Base-by-base conservation (phyloP, 2,329 filamentous ascomycete species). In the Fusarium subtropicale region DNA sequence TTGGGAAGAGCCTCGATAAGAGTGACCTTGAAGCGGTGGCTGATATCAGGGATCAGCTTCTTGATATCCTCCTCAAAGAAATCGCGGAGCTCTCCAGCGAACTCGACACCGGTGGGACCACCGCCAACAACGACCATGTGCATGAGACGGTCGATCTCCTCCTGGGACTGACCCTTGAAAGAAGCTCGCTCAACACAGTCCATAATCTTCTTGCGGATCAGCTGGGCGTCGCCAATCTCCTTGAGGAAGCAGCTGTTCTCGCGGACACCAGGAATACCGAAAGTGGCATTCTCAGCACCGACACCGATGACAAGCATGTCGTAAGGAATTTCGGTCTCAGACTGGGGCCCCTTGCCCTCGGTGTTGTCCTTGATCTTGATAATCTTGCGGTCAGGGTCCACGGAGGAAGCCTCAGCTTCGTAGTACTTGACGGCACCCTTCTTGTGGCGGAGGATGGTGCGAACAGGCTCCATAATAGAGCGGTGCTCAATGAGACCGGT, bases 401-500 rank as follows among this genome's bases (percentile, higher is more conserved):
- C 93, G 83, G 96, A 95, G 77, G 92, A 97, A 60, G 93, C 94
- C 80, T 98, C 95, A 72, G 96, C 96, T 87, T 99, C 96, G 87
- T 97, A 99, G 87, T 92, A 99, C 82, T 94, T 96, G 80, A 97
- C 96, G 50, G 90, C 87, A 69, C 93, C 92, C 83, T 93, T 94
- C 88, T 98, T 98, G 84, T 96, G 92, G 77, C 94, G 92, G 74
- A 97, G 88, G 80, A 99, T 97, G 80, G 96, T 93, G 79, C 96
- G 93, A 76, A 99, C 91, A 60, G 96, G 96, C 85, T 99, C 96
- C 96, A 99, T 99, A 82, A 99, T 99, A 78, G 94, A 98, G 80
- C 96, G 93, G 85, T 98, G 96, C 87, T 99, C 96, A 81, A 99
- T 96, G 75, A 93, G 92, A 76, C 96, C 96, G 72, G 95, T 97